Evolutionary conservation across 768 basidiomycete species (phyloP), one percentile per base, ranked within the genome.

Genomic region (Trametes meyenii): DNA sequence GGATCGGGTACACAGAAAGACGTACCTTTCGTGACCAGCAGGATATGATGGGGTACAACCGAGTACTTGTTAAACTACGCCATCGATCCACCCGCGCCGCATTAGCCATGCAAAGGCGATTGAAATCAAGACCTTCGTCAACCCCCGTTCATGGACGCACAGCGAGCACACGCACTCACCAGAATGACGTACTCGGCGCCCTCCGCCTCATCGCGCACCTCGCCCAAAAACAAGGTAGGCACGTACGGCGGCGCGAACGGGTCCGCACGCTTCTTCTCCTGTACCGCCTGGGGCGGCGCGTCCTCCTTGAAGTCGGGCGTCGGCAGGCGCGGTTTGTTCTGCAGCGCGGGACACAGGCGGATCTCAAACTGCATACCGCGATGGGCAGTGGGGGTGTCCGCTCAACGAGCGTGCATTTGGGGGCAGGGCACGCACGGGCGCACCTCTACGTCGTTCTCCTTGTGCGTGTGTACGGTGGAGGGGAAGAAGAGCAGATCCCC

Each of bases 181-280:
- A 95, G 74, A 21, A 90, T 78, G 39, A 83, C 83, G 73, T 92
- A 92, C 50, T 84, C 81, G 36, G 79, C 78, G 11, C 77, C 79
- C 45, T 76, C 75, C 19, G 82, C 83, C 51, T 85, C 85, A 58
- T 88, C 86, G 53, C 79, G 81, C 51, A 96, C 72, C 64, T 91
- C 88, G 0, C 92, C 94, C 1, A 97, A 75, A 66, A 83, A 82
- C 14, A 98, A 78, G 55, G 88, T 86, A 8, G 83, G 79, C 50
- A 85, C 85, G 71, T 96, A 97, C 5, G 96, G 96, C 5, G 92
- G 90, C n/a, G 81, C 76, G 73, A 98, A 96, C 0, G 94, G 94
- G 68, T 94, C 86, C 23, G 69, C 69, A 44, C 77, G 78, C 57
- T 44, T 60, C 45, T 54, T 53, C 51, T 66, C 46, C 45, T 73